Conservation (phyloP, 139 green algal genomes). For the Dunaliella sp. region DNA sequence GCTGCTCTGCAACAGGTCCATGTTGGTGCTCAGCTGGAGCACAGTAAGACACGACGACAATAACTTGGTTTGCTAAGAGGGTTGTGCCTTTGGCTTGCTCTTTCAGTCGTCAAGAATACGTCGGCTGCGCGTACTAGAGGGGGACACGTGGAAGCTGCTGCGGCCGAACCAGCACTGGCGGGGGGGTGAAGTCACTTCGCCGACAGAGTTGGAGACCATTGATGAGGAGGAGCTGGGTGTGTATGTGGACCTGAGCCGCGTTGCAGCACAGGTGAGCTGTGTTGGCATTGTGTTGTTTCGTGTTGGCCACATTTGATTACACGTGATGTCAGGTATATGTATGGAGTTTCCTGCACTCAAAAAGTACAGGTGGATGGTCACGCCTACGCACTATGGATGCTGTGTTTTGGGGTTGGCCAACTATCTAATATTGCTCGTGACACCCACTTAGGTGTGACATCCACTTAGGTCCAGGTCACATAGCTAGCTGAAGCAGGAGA, state of each 20-base stretch:
- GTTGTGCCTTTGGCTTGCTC: too few relatives aligned
- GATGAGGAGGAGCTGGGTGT: slow-evolving; percentile 27
- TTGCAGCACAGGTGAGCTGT: not conserved
- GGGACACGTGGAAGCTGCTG: slow-evolving; percentile 32
- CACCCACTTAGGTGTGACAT: too few relatives aligned
- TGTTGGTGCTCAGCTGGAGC: too few relatives aligned
- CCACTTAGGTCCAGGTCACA: too few relatives aligned
- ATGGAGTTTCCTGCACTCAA: not conserved
- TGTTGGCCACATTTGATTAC: not conserved
- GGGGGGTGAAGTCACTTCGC: slow-evolving; percentile 36
- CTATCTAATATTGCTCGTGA: not conserved
- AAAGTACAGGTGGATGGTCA: not conserved
- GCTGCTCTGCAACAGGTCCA: too few relatives aligned
- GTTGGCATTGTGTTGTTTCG: not conserved
- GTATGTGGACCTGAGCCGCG: slow-evolving; percentile 1
- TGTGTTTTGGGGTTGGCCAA: not conserved
- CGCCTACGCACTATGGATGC: not conserved
- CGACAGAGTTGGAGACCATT: slow-evolving; percentile 38
- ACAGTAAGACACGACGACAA: too few relatives aligned
- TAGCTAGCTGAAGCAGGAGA: too few relatives aligned
- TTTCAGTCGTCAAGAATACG: slow-evolving; percentile 30
- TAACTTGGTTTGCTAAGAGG: too few relatives aligned
- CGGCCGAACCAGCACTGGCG: slow-evolving; percentile 28
- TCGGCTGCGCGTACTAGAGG: slow-evolving; percentile 38
- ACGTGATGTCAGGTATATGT: not conserved